phyloP scores from a whole-genome alignment of 805 yeast species.

The Wickerhamiella azyma region DNA sequence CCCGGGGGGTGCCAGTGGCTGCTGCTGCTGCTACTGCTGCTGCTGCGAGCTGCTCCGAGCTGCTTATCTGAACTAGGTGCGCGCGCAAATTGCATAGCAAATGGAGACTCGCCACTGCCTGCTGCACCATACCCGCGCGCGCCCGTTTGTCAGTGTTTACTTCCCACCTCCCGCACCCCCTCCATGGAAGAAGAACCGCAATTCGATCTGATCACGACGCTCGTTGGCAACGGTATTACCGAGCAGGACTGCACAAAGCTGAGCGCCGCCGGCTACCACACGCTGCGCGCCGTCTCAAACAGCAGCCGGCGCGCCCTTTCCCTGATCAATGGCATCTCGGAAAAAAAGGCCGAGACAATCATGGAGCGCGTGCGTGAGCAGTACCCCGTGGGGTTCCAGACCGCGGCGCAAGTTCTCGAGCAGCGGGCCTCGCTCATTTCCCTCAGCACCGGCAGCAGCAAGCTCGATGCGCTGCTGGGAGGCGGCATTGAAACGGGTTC shows the following conservation, averaged over 20 bases:
- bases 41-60: no score
- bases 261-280: conserved; percentile 69
- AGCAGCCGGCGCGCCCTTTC: conserved; percentile 73
- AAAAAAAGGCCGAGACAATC: conserved; percentile 82
- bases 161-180: background rate
- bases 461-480: conserved; percentile 80
- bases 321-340: conserved; percentile 81
- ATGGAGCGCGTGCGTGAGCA: conserved; percentile 69
- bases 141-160: conserved; percentile 2
- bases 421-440: conserved; percentile 84
- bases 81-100: no score
- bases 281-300: conserved; percentile 86
- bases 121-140: no score
- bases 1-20: no score
- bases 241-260: conserved; percentile 65
- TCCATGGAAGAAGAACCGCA: conserved; percentile 4
- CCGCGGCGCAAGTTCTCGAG: conserved; percentile 87
- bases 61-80: no score
- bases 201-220: conserved; percentile 12
- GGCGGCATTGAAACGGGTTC: conserved; percentile 98
- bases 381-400: conserved; percentile 84
- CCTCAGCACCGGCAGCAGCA: conserved; percentile 89
- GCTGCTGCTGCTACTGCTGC: no score
- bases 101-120: no score
- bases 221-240: conserved; percentile 72